Evolutionary conservation across 2,329 filamentous ascomycete genomes (phyloP).

Genomic region (Plenodomus lindquistii): DNA sequence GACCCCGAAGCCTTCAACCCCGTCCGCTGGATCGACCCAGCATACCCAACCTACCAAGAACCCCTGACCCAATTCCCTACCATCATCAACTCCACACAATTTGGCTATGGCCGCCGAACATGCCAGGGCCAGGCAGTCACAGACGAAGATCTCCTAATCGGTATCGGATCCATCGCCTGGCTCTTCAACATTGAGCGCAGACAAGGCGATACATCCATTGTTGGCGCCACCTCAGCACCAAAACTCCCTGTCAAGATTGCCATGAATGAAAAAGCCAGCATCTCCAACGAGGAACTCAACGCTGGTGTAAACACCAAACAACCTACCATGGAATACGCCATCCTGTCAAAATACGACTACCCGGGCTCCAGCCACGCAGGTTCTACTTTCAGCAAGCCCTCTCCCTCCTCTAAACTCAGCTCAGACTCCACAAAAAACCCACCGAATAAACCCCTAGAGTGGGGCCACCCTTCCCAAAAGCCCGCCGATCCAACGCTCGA

Average conservation of each 20-base stretch:
- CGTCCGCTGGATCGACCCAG: conserved; percentile 63
- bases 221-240: conserved; percentile 9
- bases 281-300: conserved; percentile 44
- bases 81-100: conserved; percentile 58
- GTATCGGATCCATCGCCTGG: conserved; percentile 52
- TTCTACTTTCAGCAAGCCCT: neutral
- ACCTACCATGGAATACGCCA: conserved; percentile 26
- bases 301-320: conserved; percentile 25
- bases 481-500: conserved; percentile 49
- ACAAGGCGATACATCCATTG: conserved; percentile 13
- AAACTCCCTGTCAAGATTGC: conserved; percentile 20
- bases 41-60: conserved; percentile 58
- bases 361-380: conserved; percentile 21
- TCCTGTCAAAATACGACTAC: conserved; percentile 32
- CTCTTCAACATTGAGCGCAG: conserved; percentile 46
- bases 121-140: conserved; percentile 50
- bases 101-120: conserved; percentile 58
- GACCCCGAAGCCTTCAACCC: conserved; percentile 71
- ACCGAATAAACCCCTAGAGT: conserved; percentile 27
- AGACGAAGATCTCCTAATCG: conserved; percentile 48
- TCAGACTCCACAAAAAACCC: conserved; percentile 1
- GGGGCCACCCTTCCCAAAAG: conserved; percentile 26
- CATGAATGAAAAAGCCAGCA: conserved; percentile 40
- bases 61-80: conserved; percentile 57
- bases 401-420: neutral